phyloP scores from a whole-genome alignment of 495 filamentous ascomycete species.

The Penicillium paradoxum region DNA sequence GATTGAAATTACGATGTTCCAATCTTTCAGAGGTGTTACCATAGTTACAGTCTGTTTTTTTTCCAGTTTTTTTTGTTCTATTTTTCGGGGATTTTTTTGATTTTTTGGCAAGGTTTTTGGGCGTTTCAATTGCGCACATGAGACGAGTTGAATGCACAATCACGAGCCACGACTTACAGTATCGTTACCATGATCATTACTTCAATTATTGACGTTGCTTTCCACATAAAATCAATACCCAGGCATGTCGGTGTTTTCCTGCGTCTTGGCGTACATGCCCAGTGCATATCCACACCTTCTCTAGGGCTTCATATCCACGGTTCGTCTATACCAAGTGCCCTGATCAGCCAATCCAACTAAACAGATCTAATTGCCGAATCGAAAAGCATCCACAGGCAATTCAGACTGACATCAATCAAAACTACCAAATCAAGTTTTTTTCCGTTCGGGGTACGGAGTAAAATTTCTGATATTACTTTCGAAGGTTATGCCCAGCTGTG shows the following conservation, averaged over 20 bases:
- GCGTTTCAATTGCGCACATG: background rate
- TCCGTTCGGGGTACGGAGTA: too few species aligned
- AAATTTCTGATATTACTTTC: too few species aligned
- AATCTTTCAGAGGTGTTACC: background rate
- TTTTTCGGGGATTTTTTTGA: too few species aligned
- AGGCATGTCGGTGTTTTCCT: too few species aligned
- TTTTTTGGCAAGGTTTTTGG: background rate
- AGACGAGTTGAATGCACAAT: background rate
- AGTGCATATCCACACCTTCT: too few species aligned
- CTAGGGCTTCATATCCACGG: background rate
- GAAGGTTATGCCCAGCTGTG: too few species aligned
- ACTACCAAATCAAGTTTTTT: background rate
- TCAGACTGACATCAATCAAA: background rate
- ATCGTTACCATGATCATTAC: background rate
- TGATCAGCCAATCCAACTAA: background rate
- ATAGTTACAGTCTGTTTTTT: background rate
- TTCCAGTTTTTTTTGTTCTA: too few species aligned
- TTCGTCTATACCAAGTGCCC: background rate
- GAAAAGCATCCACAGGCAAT: background rate
- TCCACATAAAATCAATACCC: background rate
- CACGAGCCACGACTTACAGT: background rate
- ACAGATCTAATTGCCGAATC: background rate
- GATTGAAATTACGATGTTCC: too few species aligned
- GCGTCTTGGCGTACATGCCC: too few species aligned
- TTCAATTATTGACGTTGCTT: background rate